Percentiles rank a stretch among this genome's conserved stretches.
Evolutionary conservation across 2,329 filamentous ascomycete genomes (phyloP).

Genomic region (Coniella vitis): DNA sequence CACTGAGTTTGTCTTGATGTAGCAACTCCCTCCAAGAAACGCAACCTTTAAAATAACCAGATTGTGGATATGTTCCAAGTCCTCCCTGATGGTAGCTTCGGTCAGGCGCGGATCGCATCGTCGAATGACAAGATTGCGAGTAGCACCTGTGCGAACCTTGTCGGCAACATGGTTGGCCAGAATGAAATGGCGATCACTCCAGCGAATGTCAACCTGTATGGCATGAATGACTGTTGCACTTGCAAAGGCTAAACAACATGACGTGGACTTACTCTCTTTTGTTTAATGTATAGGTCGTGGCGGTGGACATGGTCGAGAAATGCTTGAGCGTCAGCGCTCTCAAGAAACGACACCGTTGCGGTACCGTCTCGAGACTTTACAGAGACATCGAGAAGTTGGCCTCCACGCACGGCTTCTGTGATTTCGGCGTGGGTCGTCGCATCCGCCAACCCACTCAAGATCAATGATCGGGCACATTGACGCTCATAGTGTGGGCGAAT

Average conservation of each 20-base stretch:
- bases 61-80: slow-evolving; percentile 79
- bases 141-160: slow-evolving; percentile 60
- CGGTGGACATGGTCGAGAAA: slow-evolving; percentile 60
- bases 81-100: slow-evolving; percentile 57
- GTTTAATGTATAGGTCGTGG: slow-evolving; percentile 61
- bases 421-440: slow-evolving; percentile 60
- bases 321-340: slow-evolving; percentile 51
- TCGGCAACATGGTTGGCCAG: slow-evolving; percentile 55
- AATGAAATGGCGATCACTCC: slow-evolving; percentile 65
- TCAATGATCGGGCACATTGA: slow-evolving; percentile 48
- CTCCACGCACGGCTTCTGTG: slow-evolving; percentile 58
- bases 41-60: slow-evolving; percentile 61
- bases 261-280: slow-evolving; percentile 55
- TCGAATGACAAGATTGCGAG: slow-evolving; percentile 66
- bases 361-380: slow-evolving; percentile 51
- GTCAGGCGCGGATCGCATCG: slow-evolving; percentile 52
- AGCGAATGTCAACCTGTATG: slow-evolving; percentile 57
- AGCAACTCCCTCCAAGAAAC: slow-evolving; percentile 52
- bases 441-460: slow-evolving; percentile 56
- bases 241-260: neutral
- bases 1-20: slow-evolving; percentile 71
- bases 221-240: neutral
- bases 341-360: slow-evolving; percentile 64
- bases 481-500: slow-evolving; percentile 27
- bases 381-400: slow-evolving; percentile 62